phyloP scores from a whole-genome alignment of 1,284 basidiomycete genomes.

The Trichosporon sp. region DNA sequence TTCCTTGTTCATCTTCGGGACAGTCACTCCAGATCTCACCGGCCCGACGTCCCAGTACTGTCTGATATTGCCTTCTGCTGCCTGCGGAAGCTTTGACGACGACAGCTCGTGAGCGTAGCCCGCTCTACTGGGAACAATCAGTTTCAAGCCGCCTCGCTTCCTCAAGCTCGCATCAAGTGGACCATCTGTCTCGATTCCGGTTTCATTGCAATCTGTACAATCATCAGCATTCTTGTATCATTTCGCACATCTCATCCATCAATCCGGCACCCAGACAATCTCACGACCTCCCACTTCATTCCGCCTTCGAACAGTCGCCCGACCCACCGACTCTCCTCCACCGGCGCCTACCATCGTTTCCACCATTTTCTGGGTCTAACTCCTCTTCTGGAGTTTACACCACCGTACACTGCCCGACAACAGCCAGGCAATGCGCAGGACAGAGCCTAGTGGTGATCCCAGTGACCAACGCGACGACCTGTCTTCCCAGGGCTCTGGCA shows the following conservation, averaged over 20 bases:
- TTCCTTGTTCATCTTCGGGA: background rate
- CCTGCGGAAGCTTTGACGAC: background rate
- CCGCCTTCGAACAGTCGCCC: too few species aligned
- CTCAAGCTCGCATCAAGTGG: background rate
- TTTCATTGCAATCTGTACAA: background rate
- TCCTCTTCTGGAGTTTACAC: background rate
- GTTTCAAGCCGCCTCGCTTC: background rate
- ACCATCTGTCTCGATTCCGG: background rate
- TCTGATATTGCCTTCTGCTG: background rate
- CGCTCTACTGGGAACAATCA: background rate
- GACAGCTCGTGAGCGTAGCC: background rate
- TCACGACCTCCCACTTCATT: background rate
- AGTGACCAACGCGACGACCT: background rate
- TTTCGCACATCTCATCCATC: background rate
- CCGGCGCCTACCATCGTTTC: too few species aligned
- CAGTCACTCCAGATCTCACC: background rate
- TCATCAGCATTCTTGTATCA: background rate
- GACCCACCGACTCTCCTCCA: background rate
- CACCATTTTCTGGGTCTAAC: background rate
- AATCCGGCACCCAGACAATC: background rate
- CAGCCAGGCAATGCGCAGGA: background rate
- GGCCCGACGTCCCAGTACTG: background rate
- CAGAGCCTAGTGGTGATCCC: background rate
- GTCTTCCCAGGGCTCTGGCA: background rate
- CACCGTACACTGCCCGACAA: background rate